phyloP scores from a whole-genome alignment of 2,329 filamentous ascomycete genomes.

The Exophiala aquamarina region DNA sequence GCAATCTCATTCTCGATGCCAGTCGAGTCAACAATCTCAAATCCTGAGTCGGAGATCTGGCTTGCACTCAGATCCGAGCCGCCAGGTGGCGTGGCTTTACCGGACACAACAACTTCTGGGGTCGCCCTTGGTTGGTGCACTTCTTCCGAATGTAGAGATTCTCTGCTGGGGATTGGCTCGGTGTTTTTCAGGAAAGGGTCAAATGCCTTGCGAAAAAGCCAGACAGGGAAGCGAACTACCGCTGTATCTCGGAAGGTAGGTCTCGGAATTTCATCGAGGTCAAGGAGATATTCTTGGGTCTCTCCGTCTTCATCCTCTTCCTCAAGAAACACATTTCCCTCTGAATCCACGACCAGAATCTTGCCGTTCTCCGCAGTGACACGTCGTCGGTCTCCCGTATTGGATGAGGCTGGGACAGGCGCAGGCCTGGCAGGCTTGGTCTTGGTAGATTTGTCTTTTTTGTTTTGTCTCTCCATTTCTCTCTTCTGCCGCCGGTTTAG shows the following conservation, averaged over 20 bases:
- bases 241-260: conserved; percentile 82
- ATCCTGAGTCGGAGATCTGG: conserved; percentile 26
- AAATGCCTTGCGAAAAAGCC: conserved; percentile 61
- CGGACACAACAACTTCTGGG: conserved; percentile 7
- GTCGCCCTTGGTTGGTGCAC: conserved; percentile 6
- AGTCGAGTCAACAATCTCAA: conserved; percentile 28
- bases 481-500: conserved; percentile 86
- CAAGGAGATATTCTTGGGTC: conserved; percentile 78
- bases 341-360: conserved; percentile 84
- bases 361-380: conserved; percentile 95
- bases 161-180: conserved; percentile 9
- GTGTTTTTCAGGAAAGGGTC: conserved; percentile 51
- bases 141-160: conserved; percentile 1
- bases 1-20: conserved; percentile 24
- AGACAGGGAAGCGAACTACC: conserved; percentile 74
- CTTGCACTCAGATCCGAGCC: conserved; percentile 24
- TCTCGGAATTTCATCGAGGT: conserved; percentile 77
- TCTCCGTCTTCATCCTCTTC: conserved; percentile 85
- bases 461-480: conserved; percentile 80
- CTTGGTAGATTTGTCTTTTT: conserved; percentile 60
- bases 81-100: conserved; percentile 4
- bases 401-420: conserved; percentile 50
- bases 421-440: conserved; percentile 43
- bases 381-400: conserved; percentile 77
- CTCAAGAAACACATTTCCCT: conserved; percentile 93